These are phyloP conservation scores for Fusarium aywerte DNA, from an alignment of 2,329 filamentous ascomycete genomes.

Conservation along the genomic window DNA sequence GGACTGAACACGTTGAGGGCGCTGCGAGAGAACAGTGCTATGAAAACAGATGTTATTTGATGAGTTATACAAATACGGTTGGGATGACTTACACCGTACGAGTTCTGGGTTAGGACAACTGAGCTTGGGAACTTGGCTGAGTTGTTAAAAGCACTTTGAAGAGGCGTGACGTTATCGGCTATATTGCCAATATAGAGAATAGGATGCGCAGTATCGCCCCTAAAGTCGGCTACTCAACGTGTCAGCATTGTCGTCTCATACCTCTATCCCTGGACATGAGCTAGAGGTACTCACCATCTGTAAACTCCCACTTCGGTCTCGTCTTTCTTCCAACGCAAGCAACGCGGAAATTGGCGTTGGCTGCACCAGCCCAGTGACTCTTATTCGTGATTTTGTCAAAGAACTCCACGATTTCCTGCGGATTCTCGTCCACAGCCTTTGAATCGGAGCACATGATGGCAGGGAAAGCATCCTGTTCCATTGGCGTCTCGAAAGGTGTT, in stretches of 20 bases:
- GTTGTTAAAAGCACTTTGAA: slow-evolving; percentile 58
- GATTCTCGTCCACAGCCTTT: slow-evolving; percentile 46
- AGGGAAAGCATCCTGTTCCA: slow-evolving; percentile 55
- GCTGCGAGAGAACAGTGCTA: slow-evolving; percentile 63
- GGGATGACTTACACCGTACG: slow-evolving; percentile 58
- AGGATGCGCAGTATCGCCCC: slow-evolving; percentile 54
- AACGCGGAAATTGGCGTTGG: slow-evolving; percentile 55
- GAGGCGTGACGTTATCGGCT: slow-evolving; percentile 61
- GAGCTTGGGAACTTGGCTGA: slow-evolving; percentile 58
- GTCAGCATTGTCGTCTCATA: slow-evolving; percentile 4
- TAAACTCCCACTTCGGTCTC: slow-evolving; percentile 55
- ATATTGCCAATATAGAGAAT: slow-evolving; percentile 59
- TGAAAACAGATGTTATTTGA: background rate
- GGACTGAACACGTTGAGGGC: slow-evolving; percentile 57
- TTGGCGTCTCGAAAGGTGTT: slow-evolving; percentile 41
- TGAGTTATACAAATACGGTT: no score
- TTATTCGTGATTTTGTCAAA: slow-evolving; percentile 50
- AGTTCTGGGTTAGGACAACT: slow-evolving; percentile 60
- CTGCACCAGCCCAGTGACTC: slow-evolving; percentile 57
- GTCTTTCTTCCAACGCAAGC: slow-evolving; percentile 53
- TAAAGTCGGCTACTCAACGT: slow-evolving; percentile 43
- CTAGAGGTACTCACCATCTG: slow-evolving; percentile 42
- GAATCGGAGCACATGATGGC: slow-evolving; percentile 60
- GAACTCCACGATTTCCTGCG: slow-evolving; percentile 51
- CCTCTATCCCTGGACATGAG: no score